Conservation (phyloP, 805 yeast species). For the Yarrowia divulgata region DNA sequence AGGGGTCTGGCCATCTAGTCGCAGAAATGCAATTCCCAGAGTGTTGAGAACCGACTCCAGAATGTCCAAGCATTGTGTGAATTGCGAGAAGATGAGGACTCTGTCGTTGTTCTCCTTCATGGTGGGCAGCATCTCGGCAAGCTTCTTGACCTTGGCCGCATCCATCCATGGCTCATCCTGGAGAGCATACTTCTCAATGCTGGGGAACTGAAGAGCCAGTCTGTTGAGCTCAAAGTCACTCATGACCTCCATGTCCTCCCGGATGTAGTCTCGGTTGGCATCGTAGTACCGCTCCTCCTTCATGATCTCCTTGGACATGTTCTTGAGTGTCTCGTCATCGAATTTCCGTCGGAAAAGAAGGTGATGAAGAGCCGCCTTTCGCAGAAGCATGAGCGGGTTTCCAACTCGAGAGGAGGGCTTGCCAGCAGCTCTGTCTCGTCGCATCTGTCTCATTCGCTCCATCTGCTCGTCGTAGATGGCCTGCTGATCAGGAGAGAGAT, state of each 20-base stretch:
- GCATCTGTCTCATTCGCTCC: slow-evolving; percentile 47
- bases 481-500: slow-evolving; percentile 61
- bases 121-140: slow-evolving; percentile 64
- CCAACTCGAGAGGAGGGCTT: slow-evolving; percentile 57
- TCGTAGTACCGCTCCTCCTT: slow-evolving; percentile 76
- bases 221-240: slow-evolving; percentile 85
- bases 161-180: slow-evolving; percentile 63
- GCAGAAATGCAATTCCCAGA: slow-evolving; percentile 70
- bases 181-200: slow-evolving; percentile 62
- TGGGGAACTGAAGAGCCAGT: slow-evolving; percentile 71
- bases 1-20: slow-evolving; percentile 92
- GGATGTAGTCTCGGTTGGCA: slow-evolving; percentile 79
- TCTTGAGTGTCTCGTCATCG: slow-evolving; percentile 59
- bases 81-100: slow-evolving; percentile 84
- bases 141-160: slow-evolving; percentile 75
- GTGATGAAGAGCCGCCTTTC: slow-evolving; percentile 95
- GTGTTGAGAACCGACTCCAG: slow-evolving; percentile 75
- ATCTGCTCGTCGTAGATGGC: slow-evolving; percentile 69
- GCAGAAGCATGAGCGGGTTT: slow-evolving; percentile 82
- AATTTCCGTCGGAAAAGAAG: slow-evolving; percentile 75
- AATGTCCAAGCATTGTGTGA: slow-evolving; percentile 91
- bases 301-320: slow-evolving; percentile 83
- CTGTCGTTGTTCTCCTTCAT: slow-evolving; percentile 67
- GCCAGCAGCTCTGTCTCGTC: slow-evolving; percentile 43
- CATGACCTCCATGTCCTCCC: slow-evolving; percentile 95